phyloP scores from a whole-genome alignment of 129 eudicot genomes.

The Dittrichia graveolens region DNA sequence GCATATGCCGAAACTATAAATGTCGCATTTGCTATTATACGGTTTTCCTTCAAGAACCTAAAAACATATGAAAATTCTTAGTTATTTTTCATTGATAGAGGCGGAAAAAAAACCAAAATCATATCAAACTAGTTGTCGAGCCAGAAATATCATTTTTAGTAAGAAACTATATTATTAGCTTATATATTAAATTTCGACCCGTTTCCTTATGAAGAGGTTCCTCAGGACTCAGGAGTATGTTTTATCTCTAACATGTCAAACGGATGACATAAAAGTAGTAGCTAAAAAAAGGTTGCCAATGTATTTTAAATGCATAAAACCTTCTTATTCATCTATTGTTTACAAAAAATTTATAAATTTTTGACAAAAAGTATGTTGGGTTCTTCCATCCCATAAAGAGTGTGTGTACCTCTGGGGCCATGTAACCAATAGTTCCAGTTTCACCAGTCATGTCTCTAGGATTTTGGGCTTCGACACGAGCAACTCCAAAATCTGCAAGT shows the following conservation, averaged over 20 bases:
- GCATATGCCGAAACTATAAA: constrained; percentile 41
- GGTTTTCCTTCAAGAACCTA: constrained; percentile 93
- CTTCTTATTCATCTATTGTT: background rate
- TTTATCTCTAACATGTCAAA: background rate
- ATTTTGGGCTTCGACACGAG: constrained; percentile 30
- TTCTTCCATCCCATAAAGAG: background rate
- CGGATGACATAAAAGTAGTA: background rate
- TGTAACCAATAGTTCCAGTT: constrained; percentile 61
- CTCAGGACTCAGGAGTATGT: background rate
- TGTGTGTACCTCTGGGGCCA: constrained; percentile 86
- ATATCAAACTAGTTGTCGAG: background rate
- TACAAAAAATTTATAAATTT: too few species aligned
- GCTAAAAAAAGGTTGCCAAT: background rate
- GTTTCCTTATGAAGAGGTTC: background rate
- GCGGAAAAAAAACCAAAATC: background rate
- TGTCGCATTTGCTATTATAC: constrained; percentile 82
- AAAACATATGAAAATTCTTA: background rate
- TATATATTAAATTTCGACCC: background rate
- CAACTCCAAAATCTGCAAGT: constrained; percentile 30
- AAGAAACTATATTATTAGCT: too few species aligned
- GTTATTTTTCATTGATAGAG: background rate
- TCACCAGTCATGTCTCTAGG: constrained; percentile 25
- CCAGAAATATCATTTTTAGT: too few species aligned
- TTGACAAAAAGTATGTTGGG: too few species aligned
- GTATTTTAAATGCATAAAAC: background rate